These are phyloP conservation scores for Geranium incanum DNA, from an alignment of 441 rosid species.

Conservation along the genomic window DNA sequence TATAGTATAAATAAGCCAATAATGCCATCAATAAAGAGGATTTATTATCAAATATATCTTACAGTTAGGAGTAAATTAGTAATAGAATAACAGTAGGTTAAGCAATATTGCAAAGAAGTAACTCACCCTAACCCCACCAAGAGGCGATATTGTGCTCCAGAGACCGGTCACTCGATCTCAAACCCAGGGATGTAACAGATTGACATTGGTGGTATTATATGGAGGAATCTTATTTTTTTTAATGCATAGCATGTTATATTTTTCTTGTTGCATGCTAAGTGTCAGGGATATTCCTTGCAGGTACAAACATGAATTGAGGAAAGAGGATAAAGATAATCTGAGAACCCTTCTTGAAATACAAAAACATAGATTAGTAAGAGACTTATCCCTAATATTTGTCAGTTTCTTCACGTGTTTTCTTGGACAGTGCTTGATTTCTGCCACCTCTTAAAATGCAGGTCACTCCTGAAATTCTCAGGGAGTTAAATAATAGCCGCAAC, in stretches of 20 bases:
- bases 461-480: slow-evolving; percentile 72
- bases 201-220: too few species aligned
- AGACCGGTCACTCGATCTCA: too few species aligned
- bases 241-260: neutral
- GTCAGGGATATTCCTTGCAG: slow-evolving; percentile 27
- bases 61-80: too few species aligned
- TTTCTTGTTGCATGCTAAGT: neutral
- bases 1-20: too few species aligned
- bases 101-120: too few species aligned
- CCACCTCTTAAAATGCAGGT: slow-evolving; percentile 33
- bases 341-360: slow-evolving; percentile 51
- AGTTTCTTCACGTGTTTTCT: neutral
- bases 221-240: neutral
- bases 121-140: too few species aligned
- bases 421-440: neutral
- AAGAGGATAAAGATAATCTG: slow-evolving; percentile 73
- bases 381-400: neutral
- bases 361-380: slow-evolving; percentile 66
- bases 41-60: too few species aligned
- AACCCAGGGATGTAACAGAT: too few species aligned
- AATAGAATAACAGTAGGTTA: too few species aligned
- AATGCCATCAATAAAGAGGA: too few species aligned
- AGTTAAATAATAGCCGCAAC: slow-evolving; percentile 62
- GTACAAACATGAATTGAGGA: slow-evolving; percentile 70
- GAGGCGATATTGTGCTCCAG: too few species aligned